These are phyloP conservation scores for Talaromyces sp. DNA, from an alignment of 2,329 filamentous ascomycete genomes.

Conservation along the genomic window DNA sequence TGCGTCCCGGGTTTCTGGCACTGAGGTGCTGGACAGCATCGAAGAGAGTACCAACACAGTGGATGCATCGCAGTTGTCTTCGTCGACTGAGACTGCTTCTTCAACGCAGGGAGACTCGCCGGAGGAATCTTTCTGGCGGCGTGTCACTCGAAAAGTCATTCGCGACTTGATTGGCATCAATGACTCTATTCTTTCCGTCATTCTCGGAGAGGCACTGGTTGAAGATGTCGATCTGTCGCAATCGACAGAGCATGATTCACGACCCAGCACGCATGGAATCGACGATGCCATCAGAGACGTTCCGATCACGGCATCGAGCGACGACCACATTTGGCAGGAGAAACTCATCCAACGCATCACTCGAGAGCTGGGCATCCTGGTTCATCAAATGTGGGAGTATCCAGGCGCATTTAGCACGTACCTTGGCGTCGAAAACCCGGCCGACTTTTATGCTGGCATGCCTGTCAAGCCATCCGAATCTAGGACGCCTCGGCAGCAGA, in stretches of 20 bases:
- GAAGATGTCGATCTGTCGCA: conserved; percentile 27
- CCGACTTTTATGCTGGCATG: conserved; percentile 65
- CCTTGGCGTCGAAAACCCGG: conserved; percentile 35
- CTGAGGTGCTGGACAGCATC: conserved; percentile 16
- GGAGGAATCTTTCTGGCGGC: conserved; percentile 68
- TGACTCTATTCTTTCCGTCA: conserved; percentile 73
- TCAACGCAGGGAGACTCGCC: conserved; percentile 39
- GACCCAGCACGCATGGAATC: conserved; percentile 27
- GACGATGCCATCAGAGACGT: conserved; percentile 29
- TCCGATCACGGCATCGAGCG: conserved; percentile 16
- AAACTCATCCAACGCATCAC: conserved; percentile 79
- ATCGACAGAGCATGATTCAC: conserved; percentile 15
- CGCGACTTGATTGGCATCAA: conserved; percentile 88
- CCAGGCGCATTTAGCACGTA: conserved; percentile 88
- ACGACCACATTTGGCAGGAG: conserved; percentile 47
- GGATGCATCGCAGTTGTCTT: conserved; percentile 35
- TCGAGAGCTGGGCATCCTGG: conserved; percentile 75
- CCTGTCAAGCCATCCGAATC: conserved; percentile 40
- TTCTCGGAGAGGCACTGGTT: conserved; percentile 76
- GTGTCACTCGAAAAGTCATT: conserved; percentile 80
- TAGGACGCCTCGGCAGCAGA: conserved; percentile 13
- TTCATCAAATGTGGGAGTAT: conserved; percentile 78
- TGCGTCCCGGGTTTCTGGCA: conserved; percentile 16
- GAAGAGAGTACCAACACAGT: conserved; percentile 34
- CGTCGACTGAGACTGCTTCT: conserved; percentile 37